These are phyloP conservation scores for Boechera stricta DNA, from an alignment of 345 rosid species.

Conservation along the genomic window DNA sequence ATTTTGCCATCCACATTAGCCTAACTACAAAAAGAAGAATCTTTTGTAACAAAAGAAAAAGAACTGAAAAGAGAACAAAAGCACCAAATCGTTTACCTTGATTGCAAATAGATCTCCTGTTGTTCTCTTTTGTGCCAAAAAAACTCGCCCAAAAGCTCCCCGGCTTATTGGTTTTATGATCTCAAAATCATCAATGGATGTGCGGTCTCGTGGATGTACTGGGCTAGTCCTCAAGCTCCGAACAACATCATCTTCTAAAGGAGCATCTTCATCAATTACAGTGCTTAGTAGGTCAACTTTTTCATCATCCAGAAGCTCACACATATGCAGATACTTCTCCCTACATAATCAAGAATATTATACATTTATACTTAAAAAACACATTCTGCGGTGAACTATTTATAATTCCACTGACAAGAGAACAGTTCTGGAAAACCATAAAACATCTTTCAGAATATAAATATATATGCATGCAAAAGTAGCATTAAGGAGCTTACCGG, in stretches of 20 bases:
- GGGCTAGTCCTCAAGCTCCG: conserved; percentile 98
- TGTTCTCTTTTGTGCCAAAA: conserved; percentile 95
- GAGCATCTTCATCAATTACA: conserved; percentile 92
- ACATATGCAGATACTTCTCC: conserved; percentile 97
- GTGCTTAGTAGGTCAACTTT: conserved; percentile 86
- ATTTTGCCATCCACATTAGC: conserved; percentile 22
- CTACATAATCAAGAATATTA: conserved; percentile 51
- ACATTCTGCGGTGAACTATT: background rate
- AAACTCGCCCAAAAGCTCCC: conserved; percentile 99
- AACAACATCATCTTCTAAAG: conserved; percentile 96
- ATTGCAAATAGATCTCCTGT: conserved; percentile 99
- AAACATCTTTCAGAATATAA: conserved; percentile 19
- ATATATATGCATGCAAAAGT: conserved; percentile 15
- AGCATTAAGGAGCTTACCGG: conserved; percentile 55
- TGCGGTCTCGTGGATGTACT: conserved; percentile 88
- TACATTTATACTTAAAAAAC: conserved; percentile 27
- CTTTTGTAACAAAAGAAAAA: conserved; percentile 9
- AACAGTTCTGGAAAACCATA: conserved; percentile 9
- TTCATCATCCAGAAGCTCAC: conserved; percentile 90
- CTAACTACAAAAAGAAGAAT: conserved; percentile 1
- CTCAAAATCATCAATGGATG: conserved; percentile 97
- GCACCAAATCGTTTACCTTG: conserved; percentile 60
- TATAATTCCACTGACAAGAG: background rate
- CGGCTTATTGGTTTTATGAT: conserved; percentile 99
- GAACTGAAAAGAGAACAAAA: conserved; percentile 17